These are phyloP conservation scores for Cryptosporidium tyzzeri DNA, from an alignment of 169 alveolate species.

Conservation along the genomic window DNA sequence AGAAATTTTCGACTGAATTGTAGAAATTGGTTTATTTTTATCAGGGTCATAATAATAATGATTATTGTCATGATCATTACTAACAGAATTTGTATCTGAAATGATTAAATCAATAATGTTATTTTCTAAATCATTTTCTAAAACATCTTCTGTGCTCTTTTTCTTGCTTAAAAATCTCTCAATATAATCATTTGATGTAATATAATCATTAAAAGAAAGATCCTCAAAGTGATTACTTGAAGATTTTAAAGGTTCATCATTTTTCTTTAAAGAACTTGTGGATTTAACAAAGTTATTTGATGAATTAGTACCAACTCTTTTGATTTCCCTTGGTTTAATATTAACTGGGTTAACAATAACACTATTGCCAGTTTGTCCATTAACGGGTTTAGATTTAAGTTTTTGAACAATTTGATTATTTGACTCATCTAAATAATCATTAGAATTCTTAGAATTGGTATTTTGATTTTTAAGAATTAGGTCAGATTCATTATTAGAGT, in stretches of 20 bases:
- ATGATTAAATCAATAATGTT: neutral
- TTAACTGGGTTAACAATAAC: constrained; percentile 4
- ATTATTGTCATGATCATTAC: neutral
- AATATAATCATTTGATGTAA: constrained; percentile 5
- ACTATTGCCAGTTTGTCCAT: neutral
- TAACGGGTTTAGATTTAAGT: neutral
- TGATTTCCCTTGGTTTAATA: constrained; percentile 3
- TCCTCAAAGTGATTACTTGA: neutral
- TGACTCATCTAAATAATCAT: neutral
- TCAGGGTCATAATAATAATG: too few relatives aligned
- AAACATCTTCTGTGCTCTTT: neutral
- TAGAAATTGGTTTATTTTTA: neutral
- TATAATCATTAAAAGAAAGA: neutral
- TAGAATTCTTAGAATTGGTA: neutral
- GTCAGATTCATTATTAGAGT: neutral
- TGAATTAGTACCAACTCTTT: neutral
- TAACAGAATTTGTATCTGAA: neutral
- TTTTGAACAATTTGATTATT: neutral
- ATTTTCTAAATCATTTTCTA: neutral
- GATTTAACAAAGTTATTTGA: neutral
- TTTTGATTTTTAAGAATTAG: neutral
- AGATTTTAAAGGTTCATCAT: neutral
- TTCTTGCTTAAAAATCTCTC: neutral
- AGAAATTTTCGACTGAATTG: neutral
- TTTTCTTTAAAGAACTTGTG: neutral